Evolutionary conservation across 169 alveolate genomes (phyloP).

Genomic region (Miamiensis avidus): DNA sequence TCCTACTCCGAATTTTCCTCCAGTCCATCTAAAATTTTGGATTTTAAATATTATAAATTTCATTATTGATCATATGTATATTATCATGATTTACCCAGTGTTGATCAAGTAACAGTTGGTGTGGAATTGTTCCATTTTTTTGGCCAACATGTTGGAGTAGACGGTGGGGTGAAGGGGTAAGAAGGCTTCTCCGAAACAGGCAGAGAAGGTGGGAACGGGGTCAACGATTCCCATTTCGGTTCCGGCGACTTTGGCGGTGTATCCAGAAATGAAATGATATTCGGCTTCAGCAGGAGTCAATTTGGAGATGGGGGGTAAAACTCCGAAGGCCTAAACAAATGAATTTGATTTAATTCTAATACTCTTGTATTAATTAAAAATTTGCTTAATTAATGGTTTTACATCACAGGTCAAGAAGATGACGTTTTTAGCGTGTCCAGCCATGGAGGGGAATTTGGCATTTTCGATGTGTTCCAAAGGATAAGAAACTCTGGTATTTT

Average conservation of each 20-base stretch:
- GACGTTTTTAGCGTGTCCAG: slow-evolving; percentile 94
- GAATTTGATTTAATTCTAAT: neutral
- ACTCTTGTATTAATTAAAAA: neutral
- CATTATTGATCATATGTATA: no score
- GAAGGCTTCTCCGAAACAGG: slow-evolving; percentile 98
- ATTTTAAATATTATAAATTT: neutral
- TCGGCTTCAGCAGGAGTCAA: slow-evolving; percentile 89
- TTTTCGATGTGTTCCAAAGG: slow-evolving; percentile 93
- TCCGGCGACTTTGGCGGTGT: slow-evolving; percentile 95
- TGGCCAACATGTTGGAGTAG: slow-evolving; percentile 90
- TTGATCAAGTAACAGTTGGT: slow-evolving; percentile 91
- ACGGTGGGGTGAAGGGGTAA: slow-evolving; percentile 94
- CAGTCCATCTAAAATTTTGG: slow-evolving; percentile 79
- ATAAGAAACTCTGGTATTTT: slow-evolving; percentile 93
- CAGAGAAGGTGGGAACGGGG: slow-evolving; percentile 95
- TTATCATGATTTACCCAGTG: slow-evolving; percentile 81
- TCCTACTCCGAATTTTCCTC: slow-evolving; percentile 94
- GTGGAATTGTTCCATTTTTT: slow-evolving; percentile 62
- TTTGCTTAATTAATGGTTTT: no score
- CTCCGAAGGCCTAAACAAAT: slow-evolving; percentile 88
- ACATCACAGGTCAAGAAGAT: slow-evolving; percentile 93
- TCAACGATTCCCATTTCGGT: slow-evolving; percentile 93
- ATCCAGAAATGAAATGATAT: slow-evolving; percentile 96
- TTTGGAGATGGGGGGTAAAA: slow-evolving; percentile 94
- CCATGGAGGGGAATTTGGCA: slow-evolving; percentile 94